Evolutionary conservation across 306 rosid species (phyloP).

Genomic region (Morella rubra): DNA sequence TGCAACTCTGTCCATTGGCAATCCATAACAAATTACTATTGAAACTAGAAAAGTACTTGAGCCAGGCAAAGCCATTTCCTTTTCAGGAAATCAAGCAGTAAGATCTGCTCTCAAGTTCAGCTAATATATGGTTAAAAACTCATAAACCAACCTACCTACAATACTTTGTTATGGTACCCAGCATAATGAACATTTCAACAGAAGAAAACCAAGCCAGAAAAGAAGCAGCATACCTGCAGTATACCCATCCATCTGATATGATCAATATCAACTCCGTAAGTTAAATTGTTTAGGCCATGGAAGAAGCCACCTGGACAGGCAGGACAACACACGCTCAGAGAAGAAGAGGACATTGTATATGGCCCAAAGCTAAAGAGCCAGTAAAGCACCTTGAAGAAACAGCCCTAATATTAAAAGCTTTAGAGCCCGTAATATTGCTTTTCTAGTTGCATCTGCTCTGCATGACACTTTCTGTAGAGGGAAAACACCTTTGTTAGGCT

Average conservation of each 20-base stretch:
- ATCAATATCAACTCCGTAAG: slow-evolving; percentile 86
- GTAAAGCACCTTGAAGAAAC: slow-evolving; percentile 76
- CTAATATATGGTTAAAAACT: not conserved
- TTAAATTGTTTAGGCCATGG: slow-evolving; percentile 66
- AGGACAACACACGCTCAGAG: slow-evolving; percentile 16
- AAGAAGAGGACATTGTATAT: not conserved
- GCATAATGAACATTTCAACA: not conserved
- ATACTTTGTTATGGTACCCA: not conserved
- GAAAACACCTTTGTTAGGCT: slow-evolving; percentile 18
- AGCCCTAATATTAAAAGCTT: slow-evolving; percentile 86
- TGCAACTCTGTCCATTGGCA: not conserved
- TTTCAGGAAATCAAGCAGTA: not conserved
- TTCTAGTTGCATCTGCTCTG: slow-evolving; percentile 56
- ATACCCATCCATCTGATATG: slow-evolving; percentile 84
- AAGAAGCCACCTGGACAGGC: slow-evolving; percentile 73
- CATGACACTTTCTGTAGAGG: slow-evolving; percentile 62
- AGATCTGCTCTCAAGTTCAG: slow-evolving; percentile 5
- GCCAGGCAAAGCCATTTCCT: slow-evolving; percentile 4
- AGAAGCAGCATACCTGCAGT: slow-evolving; percentile 59
- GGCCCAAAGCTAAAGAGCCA: slow-evolving; percentile 19
- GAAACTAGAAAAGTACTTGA: not conserved
- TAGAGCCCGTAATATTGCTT: slow-evolving; percentile 60
- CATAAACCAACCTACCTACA: not conserved
- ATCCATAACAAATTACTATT: not conserved
- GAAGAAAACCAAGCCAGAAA: not conserved